These are phyloP conservation scores for Epichloe baconii DNA, from an alignment of 2,329 filamentous ascomycete species.

Conservation along the genomic window DNA sequence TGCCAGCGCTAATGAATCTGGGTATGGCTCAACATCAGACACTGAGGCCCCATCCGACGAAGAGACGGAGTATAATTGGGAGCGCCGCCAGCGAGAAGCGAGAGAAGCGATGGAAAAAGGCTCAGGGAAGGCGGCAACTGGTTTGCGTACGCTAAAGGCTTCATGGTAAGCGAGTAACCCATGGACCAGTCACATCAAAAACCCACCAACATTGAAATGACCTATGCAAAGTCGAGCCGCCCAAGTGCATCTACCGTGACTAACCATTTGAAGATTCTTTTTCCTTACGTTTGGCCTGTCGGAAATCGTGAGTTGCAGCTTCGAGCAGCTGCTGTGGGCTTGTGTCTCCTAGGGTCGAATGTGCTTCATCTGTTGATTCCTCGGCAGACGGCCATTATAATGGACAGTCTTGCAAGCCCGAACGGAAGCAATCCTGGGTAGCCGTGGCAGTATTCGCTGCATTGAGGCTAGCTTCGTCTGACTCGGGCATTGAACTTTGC, in stretches of 20 bases:
- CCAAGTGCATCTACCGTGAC: not conserved
- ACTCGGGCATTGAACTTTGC: conserved; percentile 41
- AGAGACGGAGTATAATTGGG: conserved; percentile 40
- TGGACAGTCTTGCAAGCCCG: conserved; percentile 42
- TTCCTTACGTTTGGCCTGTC: conserved; percentile 69
- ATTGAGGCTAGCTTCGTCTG: conserved; percentile 39
- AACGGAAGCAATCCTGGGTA: conserved; percentile 35
- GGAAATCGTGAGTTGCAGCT: conserved; percentile 53
- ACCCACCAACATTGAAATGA: no score
- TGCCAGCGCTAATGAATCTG: conserved; percentile 12
- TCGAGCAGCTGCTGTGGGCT: conserved; percentile 49
- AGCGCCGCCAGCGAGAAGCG: conserved; percentile 36
- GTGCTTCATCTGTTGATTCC: conserved; percentile 65
- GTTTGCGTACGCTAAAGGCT: conserved; percentile 64
- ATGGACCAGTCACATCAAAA: not conserved
- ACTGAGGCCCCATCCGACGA: conserved; percentile 24
- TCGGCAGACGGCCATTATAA: conserved; percentile 68
- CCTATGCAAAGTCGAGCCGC: no score
- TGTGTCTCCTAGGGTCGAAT: conserved; percentile 58
- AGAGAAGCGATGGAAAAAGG: conserved; percentile 49
- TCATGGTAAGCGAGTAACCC: conserved; percentile 32
- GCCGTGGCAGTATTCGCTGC: conserved; percentile 38
- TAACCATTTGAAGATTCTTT: conserved; percentile 44
- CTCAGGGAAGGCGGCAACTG: conserved; percentile 65
- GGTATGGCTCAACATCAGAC: conserved; percentile 31